Conservation (phyloP, 768 basidiomycete species). For the Favolaschia claudopus region DNA sequence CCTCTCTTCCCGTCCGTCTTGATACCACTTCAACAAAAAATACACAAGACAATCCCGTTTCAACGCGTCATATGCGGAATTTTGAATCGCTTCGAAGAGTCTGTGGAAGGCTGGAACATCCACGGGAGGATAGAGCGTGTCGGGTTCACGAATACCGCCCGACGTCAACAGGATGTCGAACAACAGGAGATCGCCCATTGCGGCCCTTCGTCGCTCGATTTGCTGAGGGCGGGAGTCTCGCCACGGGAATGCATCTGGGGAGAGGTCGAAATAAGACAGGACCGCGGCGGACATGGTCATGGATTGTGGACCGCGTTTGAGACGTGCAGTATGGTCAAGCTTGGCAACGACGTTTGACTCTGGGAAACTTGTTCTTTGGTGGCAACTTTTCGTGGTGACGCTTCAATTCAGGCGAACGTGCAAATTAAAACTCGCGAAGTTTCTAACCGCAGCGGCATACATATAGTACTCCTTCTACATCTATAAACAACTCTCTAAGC, state of each 20-base stretch:
- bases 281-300: conserved; percentile 5
- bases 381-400: too few species aligned
- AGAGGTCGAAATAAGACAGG: conserved; percentile 59
- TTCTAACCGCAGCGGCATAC: too few species aligned
- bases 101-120: conserved; percentile 59
- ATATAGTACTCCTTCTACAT: too few species aligned
- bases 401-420: too few species aligned
- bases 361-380: too few species aligned
- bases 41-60: conserved; percentile 86
- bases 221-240: conserved; percentile 56
- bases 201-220: conserved; percentile 69
- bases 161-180: conserved; percentile 76
- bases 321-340: too few species aligned
- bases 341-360: too few species aligned
- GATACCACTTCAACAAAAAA: conserved; percentile 82
- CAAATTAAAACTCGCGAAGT: too few species aligned
- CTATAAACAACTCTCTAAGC: too few species aligned
- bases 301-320: too few species aligned
- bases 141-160: conserved; percentile 66
- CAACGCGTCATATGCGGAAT: conserved; percentile 71
- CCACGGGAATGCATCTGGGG: conserved; percentile 66
- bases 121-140: conserved; percentile 73
- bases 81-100: conserved; percentile 67
- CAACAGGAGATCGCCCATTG: conserved; percentile 68
- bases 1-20: conserved; percentile 63